Conservation (phyloP, 2,329 filamentous ascomycete species). For the Helotiales sp. region DNA sequence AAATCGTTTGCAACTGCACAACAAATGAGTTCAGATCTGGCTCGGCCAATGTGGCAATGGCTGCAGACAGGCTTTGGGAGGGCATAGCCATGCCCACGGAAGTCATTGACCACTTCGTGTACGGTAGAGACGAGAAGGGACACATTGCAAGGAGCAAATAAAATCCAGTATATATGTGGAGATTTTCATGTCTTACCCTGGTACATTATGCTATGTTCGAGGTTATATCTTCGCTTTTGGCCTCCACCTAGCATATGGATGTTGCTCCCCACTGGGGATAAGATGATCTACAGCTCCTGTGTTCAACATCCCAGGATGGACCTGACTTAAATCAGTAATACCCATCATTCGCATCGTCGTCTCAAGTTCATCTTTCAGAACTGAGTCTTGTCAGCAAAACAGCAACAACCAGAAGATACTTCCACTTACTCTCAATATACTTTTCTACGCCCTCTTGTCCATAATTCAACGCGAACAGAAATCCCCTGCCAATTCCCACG, state of each 20-base stretch:
- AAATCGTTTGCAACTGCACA: no score
- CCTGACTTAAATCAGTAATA: slow-evolving; percentile 58
- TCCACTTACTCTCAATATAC: slow-evolving; percentile 49
- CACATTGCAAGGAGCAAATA: no score
- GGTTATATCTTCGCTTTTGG: slow-evolving; percentile 33
- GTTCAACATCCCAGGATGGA: slow-evolving; percentile 62
- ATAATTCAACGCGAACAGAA: slow-evolving; percentile 61
- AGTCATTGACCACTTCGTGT: no score
- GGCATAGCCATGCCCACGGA: no score
- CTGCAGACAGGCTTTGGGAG: no score
- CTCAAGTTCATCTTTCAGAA: slow-evolving; percentile 60
- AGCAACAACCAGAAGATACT: background rate
- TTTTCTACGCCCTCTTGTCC: slow-evolving; percentile 58
- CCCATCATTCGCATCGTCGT: slow-evolving; percentile 68
- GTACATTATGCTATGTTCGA: background rate
- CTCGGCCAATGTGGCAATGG: no score
- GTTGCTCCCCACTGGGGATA: slow-evolving; percentile 43
- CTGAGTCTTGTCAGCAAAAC: slow-evolving; percentile 31
- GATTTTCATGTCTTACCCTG: no score
- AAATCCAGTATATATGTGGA: no score
- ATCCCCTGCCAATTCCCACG: slow-evolving; percentile 62
- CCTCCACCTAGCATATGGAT: slow-evolving; percentile 44
- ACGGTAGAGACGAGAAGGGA: no score
- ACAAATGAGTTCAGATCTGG: no score
- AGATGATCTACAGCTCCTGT: slow-evolving; percentile 50